Evolutionary conservation across 2,329 filamentous ascomycete species (phyloP).

Genomic region (Diaporthe ilicicola): DNA sequence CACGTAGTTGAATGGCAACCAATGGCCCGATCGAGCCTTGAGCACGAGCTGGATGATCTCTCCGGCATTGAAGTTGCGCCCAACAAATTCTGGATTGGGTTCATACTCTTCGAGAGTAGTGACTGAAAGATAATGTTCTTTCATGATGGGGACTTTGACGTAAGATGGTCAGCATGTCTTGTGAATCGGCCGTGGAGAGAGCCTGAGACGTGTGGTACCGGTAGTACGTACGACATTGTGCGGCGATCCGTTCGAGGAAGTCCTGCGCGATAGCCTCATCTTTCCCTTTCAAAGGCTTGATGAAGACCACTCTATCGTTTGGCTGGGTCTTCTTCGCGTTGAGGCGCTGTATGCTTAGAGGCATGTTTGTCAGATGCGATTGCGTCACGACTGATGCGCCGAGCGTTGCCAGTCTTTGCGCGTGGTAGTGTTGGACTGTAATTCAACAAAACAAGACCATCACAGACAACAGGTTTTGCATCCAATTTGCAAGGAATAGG

Average conservation of each 20-base stretch:
- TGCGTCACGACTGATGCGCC: constrained; percentile 24
- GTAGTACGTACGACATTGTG: constrained; percentile 71
- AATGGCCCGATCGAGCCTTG: constrained; percentile 70
- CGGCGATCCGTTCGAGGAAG: constrained; percentile 80
- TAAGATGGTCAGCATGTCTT: constrained; percentile 1
- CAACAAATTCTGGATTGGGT: constrained; percentile 83
- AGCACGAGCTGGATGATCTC: constrained; percentile 88
- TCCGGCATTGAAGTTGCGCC: constrained; percentile 89
- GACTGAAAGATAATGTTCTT: constrained; percentile 69
- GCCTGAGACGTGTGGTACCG: too few relatives aligned
- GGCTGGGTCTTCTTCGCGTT: constrained; percentile 80
- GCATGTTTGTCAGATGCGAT: constrained; percentile 60
- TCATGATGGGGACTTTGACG: constrained; percentile 71
- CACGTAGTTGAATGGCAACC: constrained; percentile 84
- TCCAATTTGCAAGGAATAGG: background rate
- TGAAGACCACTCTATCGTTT: constrained; percentile 83
- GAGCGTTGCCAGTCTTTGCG: background rate
- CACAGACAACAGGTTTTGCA: background rate
- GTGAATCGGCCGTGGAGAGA: background rate
- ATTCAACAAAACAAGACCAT: background rate
- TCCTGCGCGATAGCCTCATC: constrained; percentile 71
- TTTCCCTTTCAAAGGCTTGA: constrained; percentile 76
- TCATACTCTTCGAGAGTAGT: constrained; percentile 83
- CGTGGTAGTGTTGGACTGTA: background rate
- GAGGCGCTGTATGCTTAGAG: constrained; percentile 79